Percentiles rank a stretch among this genome's conserved stretches.
Evolutionary conservation across 345 rosid genomes (phyloP).

Genomic region (Limnanthes douglasii): DNA sequence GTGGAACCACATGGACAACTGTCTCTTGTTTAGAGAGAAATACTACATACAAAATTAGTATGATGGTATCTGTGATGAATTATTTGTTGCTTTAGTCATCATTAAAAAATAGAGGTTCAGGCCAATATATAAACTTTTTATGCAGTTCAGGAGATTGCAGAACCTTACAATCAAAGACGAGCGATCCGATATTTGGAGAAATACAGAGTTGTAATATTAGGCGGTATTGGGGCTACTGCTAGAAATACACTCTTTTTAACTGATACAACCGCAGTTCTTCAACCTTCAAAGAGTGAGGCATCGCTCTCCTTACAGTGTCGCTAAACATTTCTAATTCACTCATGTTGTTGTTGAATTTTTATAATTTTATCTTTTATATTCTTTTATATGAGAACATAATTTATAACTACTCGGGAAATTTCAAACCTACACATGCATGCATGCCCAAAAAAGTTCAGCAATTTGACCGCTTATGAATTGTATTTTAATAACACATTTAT

Average conservation of each 20-base stretch:
- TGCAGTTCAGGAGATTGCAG: constrained; percentile 59
- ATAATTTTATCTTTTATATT: background rate
- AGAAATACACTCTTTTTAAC: constrained; percentile 86
- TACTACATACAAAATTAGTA: constrained; percentile 72
- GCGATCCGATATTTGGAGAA: constrained; percentile 83
- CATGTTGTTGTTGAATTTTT: background rate
- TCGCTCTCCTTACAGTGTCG: background rate
- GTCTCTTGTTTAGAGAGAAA: constrained; percentile 70
- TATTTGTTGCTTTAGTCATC: constrained; percentile 73
- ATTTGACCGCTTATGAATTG: background rate
- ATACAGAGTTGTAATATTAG: constrained; percentile 88
- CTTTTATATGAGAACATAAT: background rate
- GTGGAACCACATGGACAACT: constrained; percentile 66
- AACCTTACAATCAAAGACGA: constrained; percentile 62
- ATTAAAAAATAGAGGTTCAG: constrained; percentile 61
- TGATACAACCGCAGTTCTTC: constrained; percentile 78
- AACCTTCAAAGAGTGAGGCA: constrained; percentile 68
- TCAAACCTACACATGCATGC: background rate
- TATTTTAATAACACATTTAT: background rate
- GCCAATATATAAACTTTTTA: constrained; percentile 65
- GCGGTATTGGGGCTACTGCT: constrained; percentile 77
- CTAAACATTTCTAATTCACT: background rate
- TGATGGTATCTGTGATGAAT: constrained; percentile 95
- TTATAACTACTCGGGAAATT: background rate
- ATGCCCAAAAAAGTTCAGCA: background rate